Conservation (phyloP, 2,329 filamentous ascomycete genomes). For the Pseudocercospora fuligena region DNA sequence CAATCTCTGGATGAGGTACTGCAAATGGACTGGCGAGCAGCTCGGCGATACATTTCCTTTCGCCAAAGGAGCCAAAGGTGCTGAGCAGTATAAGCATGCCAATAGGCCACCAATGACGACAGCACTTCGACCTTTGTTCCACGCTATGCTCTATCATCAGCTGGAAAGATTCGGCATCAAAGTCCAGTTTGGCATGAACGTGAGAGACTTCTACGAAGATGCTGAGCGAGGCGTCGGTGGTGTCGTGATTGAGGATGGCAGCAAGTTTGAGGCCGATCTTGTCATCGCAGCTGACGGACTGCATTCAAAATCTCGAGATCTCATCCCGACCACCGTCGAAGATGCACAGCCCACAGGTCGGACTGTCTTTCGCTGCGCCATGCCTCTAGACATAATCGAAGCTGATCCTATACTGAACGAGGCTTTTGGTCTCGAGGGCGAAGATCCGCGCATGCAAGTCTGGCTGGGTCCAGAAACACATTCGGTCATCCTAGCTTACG, state of each 20-base stretch:
- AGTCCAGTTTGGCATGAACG: constrained; percentile 27
- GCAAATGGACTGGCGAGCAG: constrained; percentile 28
- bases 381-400: constrained; percentile 27
- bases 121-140: constrained; percentile 26
- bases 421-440: constrained; percentile 27
- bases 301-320: constrained; percentile 16
- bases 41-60: constrained; percentile 25
- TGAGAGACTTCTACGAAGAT: constrained; percentile 53
- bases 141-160: constrained; percentile 30
- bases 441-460: constrained; percentile 26
- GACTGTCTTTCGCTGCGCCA: constrained; percentile 29
- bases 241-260: constrained; percentile 44
- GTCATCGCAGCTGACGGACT: constrained; percentile 42
- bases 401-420: constrained; percentile 28
- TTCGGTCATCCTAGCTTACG: constrained; percentile 45
- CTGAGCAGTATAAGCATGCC: constrained; percentile 17
- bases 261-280: constrained; percentile 48
- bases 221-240: constrained; percentile 35
- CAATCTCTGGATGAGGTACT: constrained; percentile 28
- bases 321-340: constrained; percentile 16
- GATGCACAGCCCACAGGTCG: constrained; percentile 28
- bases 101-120: constrained; percentile 27
- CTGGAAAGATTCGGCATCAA: constrained; percentile 30
- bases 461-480: constrained; percentile 33
- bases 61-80: constrained; percentile 13